Percentiles rank a stretch among this genome's conserved stretches.
Evolutionary conservation across 2,329 filamentous ascomycete genomes (phyloP).

Genomic region (Colletotrichum orbiculare): DNA sequence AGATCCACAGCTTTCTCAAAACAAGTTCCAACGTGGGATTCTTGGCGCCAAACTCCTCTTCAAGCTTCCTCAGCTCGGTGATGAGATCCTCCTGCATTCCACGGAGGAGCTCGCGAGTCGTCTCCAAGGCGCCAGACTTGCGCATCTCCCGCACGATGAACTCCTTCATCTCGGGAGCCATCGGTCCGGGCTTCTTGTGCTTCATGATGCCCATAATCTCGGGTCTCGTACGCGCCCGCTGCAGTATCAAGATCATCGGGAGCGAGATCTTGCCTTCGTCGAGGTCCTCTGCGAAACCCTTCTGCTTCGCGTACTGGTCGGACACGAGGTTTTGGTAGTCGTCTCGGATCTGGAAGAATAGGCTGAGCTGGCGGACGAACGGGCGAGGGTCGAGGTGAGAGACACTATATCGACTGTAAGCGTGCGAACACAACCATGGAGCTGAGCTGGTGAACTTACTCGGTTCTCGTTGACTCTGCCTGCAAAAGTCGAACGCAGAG

Average conservation of each 20-base stretch:
- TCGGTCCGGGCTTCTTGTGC: constrained; percentile 17
- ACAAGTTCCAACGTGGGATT: constrained; percentile 5
- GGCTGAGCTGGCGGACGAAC: constrained; percentile 39
- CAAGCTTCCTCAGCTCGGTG: constrained; percentile 2
- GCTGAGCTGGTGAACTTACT: too few relatives aligned
- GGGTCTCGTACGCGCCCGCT: constrained; percentile 4
- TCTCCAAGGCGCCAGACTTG: too few relatives aligned
- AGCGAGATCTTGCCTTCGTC: constrained; percentile 55
- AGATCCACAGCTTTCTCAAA: neutral
- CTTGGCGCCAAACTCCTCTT: constrained; percentile 1
- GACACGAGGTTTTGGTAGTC: constrained; percentile 46
- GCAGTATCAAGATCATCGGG: constrained; percentile 40
- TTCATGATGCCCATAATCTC: constrained; percentile 14
- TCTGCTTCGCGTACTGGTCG: constrained; percentile 46
- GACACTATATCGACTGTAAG: neutral
- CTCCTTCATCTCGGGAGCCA: constrained; percentile 12
- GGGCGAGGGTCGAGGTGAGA: constrained; percentile 1
- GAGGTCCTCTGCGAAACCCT: constrained; percentile 54
- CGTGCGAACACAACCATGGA: too few relatives aligned
- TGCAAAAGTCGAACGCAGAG: too few relatives aligned
- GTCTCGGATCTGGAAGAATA: constrained; percentile 47
- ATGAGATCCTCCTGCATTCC: neutral
- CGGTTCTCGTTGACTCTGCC: too few relatives aligned
- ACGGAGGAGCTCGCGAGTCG: too few relatives aligned
- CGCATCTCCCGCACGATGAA: constrained; percentile 6